Evolutionary conservation across 768 basidiomycete species (phyloP), one percentile per base, ranked within the genome.

Genomic region (Neoboletus brunneissimus): DNA sequence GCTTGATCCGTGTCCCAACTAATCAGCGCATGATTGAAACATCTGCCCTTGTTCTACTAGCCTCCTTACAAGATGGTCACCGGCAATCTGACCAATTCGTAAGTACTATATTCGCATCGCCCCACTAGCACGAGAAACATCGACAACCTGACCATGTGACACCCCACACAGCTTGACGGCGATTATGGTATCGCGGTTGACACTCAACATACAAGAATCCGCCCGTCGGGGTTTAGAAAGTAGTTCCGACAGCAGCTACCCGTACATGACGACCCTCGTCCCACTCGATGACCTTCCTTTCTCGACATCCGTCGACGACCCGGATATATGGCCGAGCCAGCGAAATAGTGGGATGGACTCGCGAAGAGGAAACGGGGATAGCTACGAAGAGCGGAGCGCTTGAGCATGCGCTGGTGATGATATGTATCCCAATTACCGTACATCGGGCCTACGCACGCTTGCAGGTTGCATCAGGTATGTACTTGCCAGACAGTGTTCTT

Each of bases 141-240:
- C 47, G 32, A 51, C 5, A 15, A 35, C 9, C 18, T 8, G 13
- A 37, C 13, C 1, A 32, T 37, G 29, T 5, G 7, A 4, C 22
- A 3, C 42, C 45, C 8, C 31, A 12, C n/a, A 43, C 20, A 66
- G 61, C 35, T 11, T 66, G 20, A 61, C 53, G 12, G 53, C 47
- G 23, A 53, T 53, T 3, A 48, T 66, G 64, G 56, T 61, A 12
- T 59, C 57, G 22, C 53, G 65, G 27, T 27, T 66, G 45, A 47
- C 59, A 56, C 54, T 64, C 50, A 66, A 64, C n/a, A 29, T 66
- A 25, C 55, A 59, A 5, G 58, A 56, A 15, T 40, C 50, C 16
- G 1, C 2, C 2, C 11, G 4, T 31, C 37, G 15, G 29, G 4
- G 25, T 3, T 31, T 37, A 11, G 15, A 29, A 22, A 16, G 31